phyloP scores from a whole-genome alignment of 805 yeast genomes.

The Nakazawaea molendinolei region DNA sequence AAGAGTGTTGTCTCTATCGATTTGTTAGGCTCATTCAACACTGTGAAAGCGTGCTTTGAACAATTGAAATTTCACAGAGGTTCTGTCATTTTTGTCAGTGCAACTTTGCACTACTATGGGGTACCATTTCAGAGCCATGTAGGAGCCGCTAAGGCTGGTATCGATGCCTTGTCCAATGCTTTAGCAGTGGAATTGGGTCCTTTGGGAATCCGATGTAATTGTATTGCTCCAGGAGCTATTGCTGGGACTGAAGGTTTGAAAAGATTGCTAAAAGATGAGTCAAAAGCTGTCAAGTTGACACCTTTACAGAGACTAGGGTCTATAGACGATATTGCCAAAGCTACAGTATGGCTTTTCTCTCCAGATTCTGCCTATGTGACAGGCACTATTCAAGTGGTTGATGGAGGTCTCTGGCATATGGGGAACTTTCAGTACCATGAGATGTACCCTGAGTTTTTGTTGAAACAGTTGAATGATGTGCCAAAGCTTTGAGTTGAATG shows the following conservation, averaged over 20 bases:
- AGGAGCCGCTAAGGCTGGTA: slow-evolving; percentile 93
- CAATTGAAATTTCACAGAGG: slow-evolving; percentile 66
- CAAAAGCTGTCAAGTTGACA: slow-evolving; percentile 33
- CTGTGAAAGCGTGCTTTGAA: slow-evolving; percentile 74
- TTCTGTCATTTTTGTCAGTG: slow-evolving; percentile 68
- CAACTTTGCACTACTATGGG: slow-evolving; percentile 87
- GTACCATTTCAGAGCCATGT: slow-evolving; percentile 87
- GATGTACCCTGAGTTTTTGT: slow-evolving; percentile 37
- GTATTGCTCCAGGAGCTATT: slow-evolving; percentile 90
- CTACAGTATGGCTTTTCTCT: slow-evolving; percentile 78
- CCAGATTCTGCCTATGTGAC: slow-evolving; percentile 74
- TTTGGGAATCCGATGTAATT: slow-evolving; percentile 73
- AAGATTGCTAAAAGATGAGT: slow-evolving; percentile 36
- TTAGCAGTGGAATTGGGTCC: slow-evolving; percentile 92
- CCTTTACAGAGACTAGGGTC: slow-evolving; percentile 67
- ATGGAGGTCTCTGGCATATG: slow-evolving; percentile 88
- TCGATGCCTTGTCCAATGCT: slow-evolving; percentile 80
- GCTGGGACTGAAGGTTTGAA: slow-evolving; percentile 81
- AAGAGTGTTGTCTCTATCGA: slow-evolving; percentile 84
- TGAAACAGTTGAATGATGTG: slow-evolving; percentile 16
- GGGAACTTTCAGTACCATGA: slow-evolving; percentile 31
- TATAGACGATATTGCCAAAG: slow-evolving; percentile 76
- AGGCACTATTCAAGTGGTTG: slow-evolving; percentile 77
- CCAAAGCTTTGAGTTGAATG: slow-evolving; percentile 3
- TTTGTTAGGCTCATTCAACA: slow-evolving; percentile 81